A percentile compares a stretch with the other conserved stretches of the same genome.
phyloP scores from a whole-genome alignment of 805 yeast species.

The Torulaspora franciscae region DNA sequence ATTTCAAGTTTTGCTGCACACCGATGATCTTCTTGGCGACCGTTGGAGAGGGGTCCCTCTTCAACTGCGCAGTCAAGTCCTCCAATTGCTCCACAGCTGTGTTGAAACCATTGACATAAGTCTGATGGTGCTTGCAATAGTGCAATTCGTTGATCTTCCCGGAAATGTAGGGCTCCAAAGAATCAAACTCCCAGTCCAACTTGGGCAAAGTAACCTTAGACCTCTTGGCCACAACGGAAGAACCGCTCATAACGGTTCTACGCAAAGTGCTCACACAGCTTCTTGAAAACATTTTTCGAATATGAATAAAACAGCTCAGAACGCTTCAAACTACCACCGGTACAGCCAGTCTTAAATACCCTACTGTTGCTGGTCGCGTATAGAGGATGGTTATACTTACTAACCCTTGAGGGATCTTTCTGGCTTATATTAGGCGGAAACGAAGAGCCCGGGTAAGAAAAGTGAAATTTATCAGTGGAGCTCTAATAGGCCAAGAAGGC shows the following conservation, averaged over 20 bases:
- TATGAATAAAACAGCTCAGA: not conserved
- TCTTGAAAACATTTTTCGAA: constrained; percentile 15
- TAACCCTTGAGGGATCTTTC: constrained; percentile 1
- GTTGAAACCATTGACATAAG: constrained; percentile 83
- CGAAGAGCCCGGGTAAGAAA: constrained; percentile 1
- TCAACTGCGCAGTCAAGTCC: constrained; percentile 57
- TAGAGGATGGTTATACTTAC: not conserved
- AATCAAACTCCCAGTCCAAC: constrained; percentile 77
- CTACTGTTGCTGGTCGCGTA: not conserved
- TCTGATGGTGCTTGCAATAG: constrained; percentile 88
- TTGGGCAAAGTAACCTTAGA: constrained; percentile 74
- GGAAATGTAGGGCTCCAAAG: constrained; percentile 79
- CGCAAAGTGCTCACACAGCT: constrained; percentile 10
- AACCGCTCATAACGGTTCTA: constrained; percentile 5
- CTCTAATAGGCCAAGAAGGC: not conserved
- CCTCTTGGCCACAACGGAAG: constrained; percentile 35
- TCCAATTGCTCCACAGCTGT: constrained; percentile 67
- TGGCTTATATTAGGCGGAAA: not conserved
- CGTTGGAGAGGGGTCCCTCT: constrained; percentile 45
- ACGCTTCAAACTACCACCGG: not conserved
- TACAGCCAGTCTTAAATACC: not conserved
- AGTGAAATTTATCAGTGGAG: not conserved
- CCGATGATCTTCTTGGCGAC: constrained; percentile 38
- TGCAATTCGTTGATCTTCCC: constrained; percentile 84
- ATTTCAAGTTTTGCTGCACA: constrained; percentile 71